Conservation (phyloP, 1,284 basidiomycete species). For the Puccinia horiana region DNA sequence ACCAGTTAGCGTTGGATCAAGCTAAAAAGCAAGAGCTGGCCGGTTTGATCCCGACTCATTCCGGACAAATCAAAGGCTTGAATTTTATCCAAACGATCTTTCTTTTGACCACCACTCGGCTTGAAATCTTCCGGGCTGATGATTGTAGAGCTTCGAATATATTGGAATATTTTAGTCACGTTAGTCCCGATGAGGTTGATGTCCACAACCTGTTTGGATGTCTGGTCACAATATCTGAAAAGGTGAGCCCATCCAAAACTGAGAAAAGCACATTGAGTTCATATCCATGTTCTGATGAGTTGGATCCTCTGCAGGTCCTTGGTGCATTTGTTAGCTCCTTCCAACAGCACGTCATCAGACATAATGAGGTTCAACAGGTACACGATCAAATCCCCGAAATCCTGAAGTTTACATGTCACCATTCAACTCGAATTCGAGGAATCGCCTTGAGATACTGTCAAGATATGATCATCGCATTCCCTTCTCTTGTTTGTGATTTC, state of each 20-base stretch:
- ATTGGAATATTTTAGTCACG: slow-evolving; percentile 85
- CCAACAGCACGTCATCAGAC: slow-evolving; percentile 46
- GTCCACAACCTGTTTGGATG: slow-evolving; percentile 68
- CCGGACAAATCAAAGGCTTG: slow-evolving; percentile 73
- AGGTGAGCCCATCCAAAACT: slow-evolving; percentile 63
- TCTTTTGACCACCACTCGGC: slow-evolving; percentile 79
- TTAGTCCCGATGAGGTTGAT: slow-evolving; percentile 71
- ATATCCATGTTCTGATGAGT: slow-evolving; percentile 14
- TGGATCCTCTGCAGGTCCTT: slow-evolving; percentile 32
- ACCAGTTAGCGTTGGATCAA: slow-evolving; percentile 47
- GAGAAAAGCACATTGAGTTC: not conserved
- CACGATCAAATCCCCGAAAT: slow-evolving; percentile 43
- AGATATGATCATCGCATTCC: slow-evolving; percentile 85
- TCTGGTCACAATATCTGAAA: slow-evolving; percentile 83
- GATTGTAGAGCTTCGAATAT: slow-evolving; percentile 78
- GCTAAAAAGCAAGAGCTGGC: slow-evolving; percentile 55
- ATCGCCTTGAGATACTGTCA: slow-evolving; percentile 64
- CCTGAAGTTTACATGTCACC: slow-evolving; percentile 32
- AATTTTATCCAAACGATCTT: slow-evolving; percentile 84
- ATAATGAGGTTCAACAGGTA: slow-evolving; percentile 38
- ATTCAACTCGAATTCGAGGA: slow-evolving; percentile 31
- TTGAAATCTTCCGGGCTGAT: slow-evolving; percentile 83
- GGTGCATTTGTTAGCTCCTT: slow-evolving; percentile 42
- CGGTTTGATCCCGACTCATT: slow-evolving; percentile 68
- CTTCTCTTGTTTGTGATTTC: slow-evolving; percentile 87